These are phyloP conservation scores for Cladosporium sp. DNA, from an alignment of 2,329 filamentous ascomycete species.

Conservation along the genomic window DNA sequence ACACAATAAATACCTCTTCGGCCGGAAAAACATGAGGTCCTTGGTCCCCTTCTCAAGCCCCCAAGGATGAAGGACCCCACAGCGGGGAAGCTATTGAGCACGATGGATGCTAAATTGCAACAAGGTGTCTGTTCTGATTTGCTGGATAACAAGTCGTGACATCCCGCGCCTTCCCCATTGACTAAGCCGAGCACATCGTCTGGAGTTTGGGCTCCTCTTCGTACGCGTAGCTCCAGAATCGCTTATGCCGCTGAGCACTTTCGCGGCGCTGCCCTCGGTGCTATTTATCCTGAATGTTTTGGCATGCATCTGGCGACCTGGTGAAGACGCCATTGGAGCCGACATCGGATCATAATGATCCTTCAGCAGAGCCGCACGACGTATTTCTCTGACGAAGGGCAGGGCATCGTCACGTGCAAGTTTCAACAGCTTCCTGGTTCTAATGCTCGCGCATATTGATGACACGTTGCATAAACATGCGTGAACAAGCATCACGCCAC, in stretches of 20 bases:
- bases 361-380: neutral
- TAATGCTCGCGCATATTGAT: neutral
- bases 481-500: neutral
- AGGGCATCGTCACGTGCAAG: neutral
- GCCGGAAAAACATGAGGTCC: constrained; percentile 12
- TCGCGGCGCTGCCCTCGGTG: constrained; percentile 14
- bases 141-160: constrained; percentile 8
- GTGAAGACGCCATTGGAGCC: neutral
- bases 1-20: constrained; percentile 11
- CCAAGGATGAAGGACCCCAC: constrained; percentile 8
- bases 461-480: neutral
- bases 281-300: neutral
- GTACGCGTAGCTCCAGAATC: neutral
- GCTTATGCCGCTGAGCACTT: neutral
- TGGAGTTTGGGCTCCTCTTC: constrained; percentile 9
- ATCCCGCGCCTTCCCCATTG: neutral
- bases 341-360: neutral
- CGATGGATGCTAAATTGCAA: constrained; percentile 16
- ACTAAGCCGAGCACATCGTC: constrained; percentile 15
- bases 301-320: neutral
- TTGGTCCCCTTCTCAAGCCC: neutral
- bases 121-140: constrained; percentile 9
- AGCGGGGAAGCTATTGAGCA: constrained; percentile 20
- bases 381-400: neutral
- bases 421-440: neutral